Conservation (phyloP, 768 basidiomycete species). For the Tylopilus sp. region DNA sequence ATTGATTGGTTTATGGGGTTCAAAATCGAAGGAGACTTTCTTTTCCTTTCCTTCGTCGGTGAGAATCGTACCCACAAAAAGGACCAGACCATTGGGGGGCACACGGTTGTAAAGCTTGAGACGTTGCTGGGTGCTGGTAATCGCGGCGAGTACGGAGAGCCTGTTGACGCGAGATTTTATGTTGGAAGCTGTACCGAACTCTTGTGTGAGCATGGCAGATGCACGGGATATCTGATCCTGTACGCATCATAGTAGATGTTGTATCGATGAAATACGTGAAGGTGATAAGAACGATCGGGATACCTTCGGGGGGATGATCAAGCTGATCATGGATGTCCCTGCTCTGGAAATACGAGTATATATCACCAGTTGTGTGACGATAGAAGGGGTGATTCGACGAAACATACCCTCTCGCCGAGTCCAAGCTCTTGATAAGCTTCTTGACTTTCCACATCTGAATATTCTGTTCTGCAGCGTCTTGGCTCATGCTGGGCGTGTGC, state of each 20-base stretch:
- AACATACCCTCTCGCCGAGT: constrained; percentile 59
- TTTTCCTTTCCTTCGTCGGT: constrained; percentile 99
- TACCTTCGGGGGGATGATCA: constrained; percentile 94
- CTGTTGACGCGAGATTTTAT: constrained; percentile 99
- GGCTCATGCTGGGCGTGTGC: constrained; percentile 62
- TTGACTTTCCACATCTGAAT: constrained; percentile 99
- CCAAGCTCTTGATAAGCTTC: constrained; percentile 98
- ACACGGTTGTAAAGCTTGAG: constrained; percentile 96
- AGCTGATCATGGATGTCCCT: constrained; percentile 98
- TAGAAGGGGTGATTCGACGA: neutral
- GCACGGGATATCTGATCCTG: constrained; percentile 94
- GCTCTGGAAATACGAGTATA: constrained; percentile 47
- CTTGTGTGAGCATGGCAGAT: constrained; percentile 95
- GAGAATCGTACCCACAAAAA: constrained; percentile 96
- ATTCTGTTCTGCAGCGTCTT: constrained; percentile 87
- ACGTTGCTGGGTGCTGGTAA: constrained; percentile 96
- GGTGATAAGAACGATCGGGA: constrained; percentile 18
- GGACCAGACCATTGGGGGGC: constrained; percentile 93
- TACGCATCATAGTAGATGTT: neutral
- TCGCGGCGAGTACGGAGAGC: constrained; percentile 95
- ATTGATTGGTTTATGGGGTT: constrained; percentile 98
- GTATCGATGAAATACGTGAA: neutral
- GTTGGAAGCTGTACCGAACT: constrained; percentile 98
- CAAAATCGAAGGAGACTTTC: constrained; percentile 98
- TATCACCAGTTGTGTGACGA: constrained; percentile 22